Conservation (phyloP, 2,329 filamentous ascomycete species). For the Talaromyces amestolkiae region DNA sequence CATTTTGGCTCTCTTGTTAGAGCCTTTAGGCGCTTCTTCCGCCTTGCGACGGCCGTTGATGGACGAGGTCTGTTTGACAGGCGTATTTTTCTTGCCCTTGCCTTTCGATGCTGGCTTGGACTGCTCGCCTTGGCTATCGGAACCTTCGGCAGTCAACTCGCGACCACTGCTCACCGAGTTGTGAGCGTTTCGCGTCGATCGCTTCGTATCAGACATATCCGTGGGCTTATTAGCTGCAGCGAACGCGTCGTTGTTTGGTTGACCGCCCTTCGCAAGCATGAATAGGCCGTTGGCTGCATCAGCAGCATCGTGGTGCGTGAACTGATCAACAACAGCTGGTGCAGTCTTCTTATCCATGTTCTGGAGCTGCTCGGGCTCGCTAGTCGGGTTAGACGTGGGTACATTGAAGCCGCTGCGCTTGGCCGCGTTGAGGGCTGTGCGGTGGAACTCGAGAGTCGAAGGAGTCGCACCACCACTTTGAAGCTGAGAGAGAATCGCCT, state of each 20-base stretch:
- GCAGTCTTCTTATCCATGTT: constrained; percentile 39
- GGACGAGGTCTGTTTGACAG: constrained; percentile 46
- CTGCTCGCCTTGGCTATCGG: constrained; percentile 69
- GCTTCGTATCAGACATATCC: constrained; percentile 38
- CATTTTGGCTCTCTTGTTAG: constrained; percentile 71
- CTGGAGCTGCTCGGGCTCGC: constrained; percentile 31
- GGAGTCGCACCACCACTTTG: constrained; percentile 83
- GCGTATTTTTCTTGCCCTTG: constrained; percentile 66
- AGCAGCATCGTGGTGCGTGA: constrained; percentile 83
- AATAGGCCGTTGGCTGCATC: constrained; percentile 94
- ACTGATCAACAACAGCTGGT: constrained; percentile 60
- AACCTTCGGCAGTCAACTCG: constrained; percentile 66
- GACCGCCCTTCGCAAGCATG: constrained; percentile 70
- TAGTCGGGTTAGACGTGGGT: constrained; percentile 43
- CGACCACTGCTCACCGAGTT: constrained; percentile 59
- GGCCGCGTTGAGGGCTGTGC: constrained; percentile 79
- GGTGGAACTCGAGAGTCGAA: constrained; percentile 88
- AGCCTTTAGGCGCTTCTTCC: constrained; percentile 66
- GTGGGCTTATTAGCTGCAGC: constrained; percentile 40
- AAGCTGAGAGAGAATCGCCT: constrained; percentile 75
- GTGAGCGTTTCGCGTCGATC: constrained; percentile 42
- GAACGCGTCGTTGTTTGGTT: constrained; percentile 58
- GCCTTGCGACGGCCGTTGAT: constrained; percentile 74
- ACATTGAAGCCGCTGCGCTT: constrained; percentile 55
- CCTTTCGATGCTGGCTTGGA: constrained; percentile 63